Base-by-base conservation (phyloP, 2,329 filamentous ascomycete species). In the Penicillium sp. region DNA sequence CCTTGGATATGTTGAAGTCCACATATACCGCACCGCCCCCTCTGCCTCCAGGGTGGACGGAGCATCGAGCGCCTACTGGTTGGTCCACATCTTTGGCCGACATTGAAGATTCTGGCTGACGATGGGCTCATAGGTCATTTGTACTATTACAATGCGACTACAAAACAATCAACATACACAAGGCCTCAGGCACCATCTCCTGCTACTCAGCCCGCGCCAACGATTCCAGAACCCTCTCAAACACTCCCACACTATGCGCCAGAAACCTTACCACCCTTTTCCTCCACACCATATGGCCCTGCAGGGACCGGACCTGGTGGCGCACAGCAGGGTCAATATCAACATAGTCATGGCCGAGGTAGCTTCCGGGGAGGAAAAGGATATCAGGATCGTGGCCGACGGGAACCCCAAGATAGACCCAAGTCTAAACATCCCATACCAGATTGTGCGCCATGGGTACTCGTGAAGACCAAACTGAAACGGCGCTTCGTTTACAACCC, bases 391-490 rank as follows among this genome's bases (percentile, higher is more conserved):
- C 79, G 87, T 55, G 85, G 86, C 28, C 81, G 82, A 40, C 83
- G 83, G n/a, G 87, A 90, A 58, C 89, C 87, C 0, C 75, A 82
- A 42, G 94, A 97, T 71, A 87, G 88, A 60, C 94, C 94, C 2
- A 91, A 88, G 73, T 87, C 87, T 24, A 92, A 90, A 69, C 83
- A 89, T 52, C 70, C 81, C 5, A 94, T 99, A 42, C 92, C 92
- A 0, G 88, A 88, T 2, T 90, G 86, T 65, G 87, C 89, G 64
- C 90, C 92, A 14, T 99, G 94, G 94, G 76, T 96, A 0, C 79
- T 99, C 3, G 91, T 99, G n/a, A 90, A 89, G 70, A 99, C 94
- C 1, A 97, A 91, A 70, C 86, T 93, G 58, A 90, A 91, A 19
- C 83, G 94, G 53, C 84, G 92, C 48, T 99, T 99, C 68, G 92